Evolutionary conservation across 2,329 filamentous ascomycete genomes (phyloP).

Genomic region (Penicillium sp.): DNA sequence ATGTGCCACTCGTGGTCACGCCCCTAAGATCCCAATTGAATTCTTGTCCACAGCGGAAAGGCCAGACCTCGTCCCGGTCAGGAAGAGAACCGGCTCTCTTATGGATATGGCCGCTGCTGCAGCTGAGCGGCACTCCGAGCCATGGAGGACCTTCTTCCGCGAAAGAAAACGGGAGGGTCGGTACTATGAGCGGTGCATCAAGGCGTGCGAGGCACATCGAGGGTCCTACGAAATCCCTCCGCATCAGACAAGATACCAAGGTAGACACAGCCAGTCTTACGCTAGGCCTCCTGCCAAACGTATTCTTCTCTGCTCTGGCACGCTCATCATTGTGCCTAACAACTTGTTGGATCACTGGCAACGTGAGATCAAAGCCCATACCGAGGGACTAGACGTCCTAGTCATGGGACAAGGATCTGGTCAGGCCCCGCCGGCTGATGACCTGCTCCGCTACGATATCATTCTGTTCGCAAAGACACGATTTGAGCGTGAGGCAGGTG

Average conservation of each 20-base stretch:
- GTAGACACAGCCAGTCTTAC: constrained; percentile 45
- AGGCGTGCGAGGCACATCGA: constrained; percentile 59
- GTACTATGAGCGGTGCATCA: constrained; percentile 57
- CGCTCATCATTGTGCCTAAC: constrained; percentile 76
- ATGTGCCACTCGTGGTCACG: constrained; percentile 71
- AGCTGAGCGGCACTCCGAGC: constrained; percentile 66
- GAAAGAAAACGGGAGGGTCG: constrained; percentile 50
- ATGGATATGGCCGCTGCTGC: constrained; percentile 74
- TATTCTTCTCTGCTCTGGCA: constrained; percentile 68
- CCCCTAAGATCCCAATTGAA: constrained; percentile 65
- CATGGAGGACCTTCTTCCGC: constrained; percentile 70
- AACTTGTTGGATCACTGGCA: constrained; percentile 86
- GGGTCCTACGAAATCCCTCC: constrained; percentile 61
- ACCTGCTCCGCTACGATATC: constrained; percentile 70
- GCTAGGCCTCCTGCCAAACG: constrained; percentile 43
- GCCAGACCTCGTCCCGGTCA: constrained; percentile 42
- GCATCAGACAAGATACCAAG: constrained; percentile 44
- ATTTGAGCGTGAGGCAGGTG: constrained; percentile 68
- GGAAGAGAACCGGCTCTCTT: constrained; percentile 61
- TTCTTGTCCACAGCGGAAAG: constrained; percentile 46
- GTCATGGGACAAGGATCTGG: constrained; percentile 58
- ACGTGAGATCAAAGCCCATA: constrained; percentile 78
- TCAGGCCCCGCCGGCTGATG: constrained; percentile 58
- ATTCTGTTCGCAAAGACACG: constrained; percentile 73
- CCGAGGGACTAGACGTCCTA: constrained; percentile 65